A percentile compares a stretch with the other conserved stretches of the same genome.
These are phyloP conservation scores for Huiozyma sinensis DNA, from an alignment of 805 yeast genomes.

Conservation along the genomic window DNA sequence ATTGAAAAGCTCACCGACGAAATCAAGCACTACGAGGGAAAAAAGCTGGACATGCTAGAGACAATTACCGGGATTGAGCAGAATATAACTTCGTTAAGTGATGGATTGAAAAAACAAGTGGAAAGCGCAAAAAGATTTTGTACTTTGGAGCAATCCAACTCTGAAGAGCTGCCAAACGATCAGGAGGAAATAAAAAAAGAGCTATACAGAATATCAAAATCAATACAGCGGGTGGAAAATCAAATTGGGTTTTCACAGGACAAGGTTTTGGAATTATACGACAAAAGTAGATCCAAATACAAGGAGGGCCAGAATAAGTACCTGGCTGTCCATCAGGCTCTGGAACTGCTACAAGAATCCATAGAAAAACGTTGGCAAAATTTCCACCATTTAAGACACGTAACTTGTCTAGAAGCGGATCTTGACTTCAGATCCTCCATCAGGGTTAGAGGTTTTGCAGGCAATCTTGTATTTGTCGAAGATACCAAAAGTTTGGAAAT, in stretches of 20 bases:
- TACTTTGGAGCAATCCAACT: conserved; percentile 35
- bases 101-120: conserved; percentile 21
- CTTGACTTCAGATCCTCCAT: conserved; percentile 49
- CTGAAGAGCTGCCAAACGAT: conserved; percentile 32
- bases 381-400: conserved; percentile 31
- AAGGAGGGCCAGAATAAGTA: conserved; percentile 35
- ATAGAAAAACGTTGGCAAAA: conserved; percentile 35
- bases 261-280: conserved; percentile 40
- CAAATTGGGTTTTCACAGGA: conserved; percentile 46
- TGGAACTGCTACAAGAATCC: conserved; percentile 28
- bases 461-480: conserved; percentile 56
- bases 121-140: conserved; percentile 35
- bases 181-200: conserved; percentile 40
- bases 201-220: conserved; percentile 35
- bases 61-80: conserved; percentile 10
- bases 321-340: conserved; percentile 26
- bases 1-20: conserved; percentile 19
- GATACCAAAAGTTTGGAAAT: conserved; percentile 40
- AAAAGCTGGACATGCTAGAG: conserved; percentile 10
- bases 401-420: conserved; percentile 40
- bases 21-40: conserved; percentile 15
- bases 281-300: conserved; percentile 33
- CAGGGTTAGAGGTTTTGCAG: conserved; percentile 60
- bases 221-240: conserved; percentile 42
- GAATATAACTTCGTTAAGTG: conserved; percentile 21